Conservation (phyloP, 1,284 basidiomycete species). For the Boletus hoseneyae region DNA sequence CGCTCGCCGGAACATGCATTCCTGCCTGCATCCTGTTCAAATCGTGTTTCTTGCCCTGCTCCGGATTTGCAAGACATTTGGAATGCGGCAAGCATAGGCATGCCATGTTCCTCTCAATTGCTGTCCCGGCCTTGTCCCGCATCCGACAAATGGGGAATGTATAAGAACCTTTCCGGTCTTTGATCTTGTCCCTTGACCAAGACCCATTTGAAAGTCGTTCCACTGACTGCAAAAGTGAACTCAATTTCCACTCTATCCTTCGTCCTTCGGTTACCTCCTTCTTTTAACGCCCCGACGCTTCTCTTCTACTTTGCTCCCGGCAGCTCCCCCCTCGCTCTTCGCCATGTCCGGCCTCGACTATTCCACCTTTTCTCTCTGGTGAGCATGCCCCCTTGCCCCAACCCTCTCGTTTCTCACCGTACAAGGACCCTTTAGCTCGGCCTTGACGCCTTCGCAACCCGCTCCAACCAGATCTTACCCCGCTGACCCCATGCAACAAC, state of each 20-base stretch:
- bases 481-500: slow-evolving; percentile 27
- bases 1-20: slow-evolving; percentile 30
- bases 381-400: slow-evolving; percentile 1
- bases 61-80: slow-evolving; percentile 33
- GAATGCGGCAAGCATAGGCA: slow-evolving; percentile 30
- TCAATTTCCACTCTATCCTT: slow-evolving; percentile 17
- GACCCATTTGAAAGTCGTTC: slow-evolving; percentile 26
- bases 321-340: background rate
- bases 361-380: slow-evolving; percentile 31
- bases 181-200: slow-evolving; percentile 25
- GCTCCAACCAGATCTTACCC: slow-evolving; percentile 27
- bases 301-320: background rate
- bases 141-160: slow-evolving; percentile 24
- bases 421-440: slow-evolving; percentile 16
- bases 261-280: slow-evolving; percentile 8
- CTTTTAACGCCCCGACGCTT: slow-evolving; percentile 9
- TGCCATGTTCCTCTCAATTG: slow-evolving; percentile 28
- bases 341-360: slow-evolving; percentile 28
- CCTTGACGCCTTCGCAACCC: slow-evolving; percentile 29
- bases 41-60: slow-evolving; percentile 33
- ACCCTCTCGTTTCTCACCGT: slow-evolving; percentile 4
- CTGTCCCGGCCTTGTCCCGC: slow-evolving; percentile 24
- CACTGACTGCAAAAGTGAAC: slow-evolving; percentile 21
- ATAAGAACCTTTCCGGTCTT: slow-evolving; percentile 30
- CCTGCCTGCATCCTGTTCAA: slow-evolving; percentile 33